phyloP scores from a whole-genome alignment of 1,284 basidiomycete genomes.

The Violaceomyces palustris region DNA sequence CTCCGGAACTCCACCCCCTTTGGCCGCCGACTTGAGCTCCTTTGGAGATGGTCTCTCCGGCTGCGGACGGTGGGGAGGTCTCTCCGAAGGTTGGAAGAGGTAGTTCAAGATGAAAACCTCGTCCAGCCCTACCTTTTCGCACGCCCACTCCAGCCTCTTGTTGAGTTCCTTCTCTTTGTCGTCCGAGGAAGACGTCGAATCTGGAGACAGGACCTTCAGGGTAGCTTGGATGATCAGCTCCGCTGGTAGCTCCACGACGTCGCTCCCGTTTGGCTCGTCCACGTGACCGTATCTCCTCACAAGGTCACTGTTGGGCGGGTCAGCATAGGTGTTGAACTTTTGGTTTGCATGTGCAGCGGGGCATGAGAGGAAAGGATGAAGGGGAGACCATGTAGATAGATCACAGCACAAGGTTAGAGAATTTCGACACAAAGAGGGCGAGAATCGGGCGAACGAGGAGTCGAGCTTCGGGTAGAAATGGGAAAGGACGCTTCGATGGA shows the following conservation, averaged over 20 bases:
- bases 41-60: conserved; percentile 11
- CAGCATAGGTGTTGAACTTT: conserved; percentile 90
- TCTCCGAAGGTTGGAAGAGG: conserved; percentile 30
- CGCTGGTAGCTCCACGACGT: conserved; percentile 78
- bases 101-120: conserved; percentile 42
- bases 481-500: too few relatives aligned
- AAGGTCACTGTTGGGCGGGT: conserved; percentile 89
- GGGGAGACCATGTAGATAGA: too few relatives aligned
- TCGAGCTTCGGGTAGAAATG: too few relatives aligned
- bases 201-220: conserved; percentile 1
- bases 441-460: too few relatives aligned
- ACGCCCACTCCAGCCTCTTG: conserved; percentile 37
- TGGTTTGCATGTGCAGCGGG: too few relatives aligned
- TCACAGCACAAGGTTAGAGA: too few relatives aligned
- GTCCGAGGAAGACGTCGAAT: not conserved
- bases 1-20: conserved; percentile 61
- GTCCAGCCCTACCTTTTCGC: conserved; percentile 39
- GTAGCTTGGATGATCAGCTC: conserved; percentile 64
- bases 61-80: conserved; percentile 26
- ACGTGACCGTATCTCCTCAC: conserved; percentile 90
- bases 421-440: too few relatives aligned
- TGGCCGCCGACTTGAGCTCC: conserved; percentile 38
- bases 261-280: conserved; percentile 80
- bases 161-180: conserved; percentile 7
- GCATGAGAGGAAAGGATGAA: too few relatives aligned